Conservation (phyloP, 202 grass and related monocot genomes). For the Dendrocalamus latiflorus region DNA sequence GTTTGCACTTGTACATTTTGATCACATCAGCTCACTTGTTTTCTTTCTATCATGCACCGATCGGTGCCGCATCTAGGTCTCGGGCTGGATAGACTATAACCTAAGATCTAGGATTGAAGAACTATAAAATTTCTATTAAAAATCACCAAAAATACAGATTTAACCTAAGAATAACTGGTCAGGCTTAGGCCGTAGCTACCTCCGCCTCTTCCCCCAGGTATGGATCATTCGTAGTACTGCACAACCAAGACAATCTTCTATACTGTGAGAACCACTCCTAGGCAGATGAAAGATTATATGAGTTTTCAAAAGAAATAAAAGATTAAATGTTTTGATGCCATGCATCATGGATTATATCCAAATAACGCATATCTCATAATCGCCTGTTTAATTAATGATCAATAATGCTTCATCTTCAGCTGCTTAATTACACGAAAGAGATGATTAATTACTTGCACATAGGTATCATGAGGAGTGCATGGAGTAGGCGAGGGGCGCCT, state of each 20-base stretch:
- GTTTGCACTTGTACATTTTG: neutral
- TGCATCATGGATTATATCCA: neutral
- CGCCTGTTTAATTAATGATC: too few species aligned
- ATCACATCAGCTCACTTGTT: neutral
- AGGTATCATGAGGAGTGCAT: neutral
- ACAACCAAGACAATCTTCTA: neutral
- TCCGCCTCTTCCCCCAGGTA: too few species aligned
- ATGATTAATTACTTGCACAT: conserved; percentile 11
- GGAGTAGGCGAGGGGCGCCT: conserved; percentile 32
- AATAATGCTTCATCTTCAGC: neutral
- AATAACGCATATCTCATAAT: neutral
- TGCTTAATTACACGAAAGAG: neutral
- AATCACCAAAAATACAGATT: too few species aligned
- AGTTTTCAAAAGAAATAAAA: too few species aligned
- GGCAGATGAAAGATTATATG: too few species aligned
- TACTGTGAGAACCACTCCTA: neutral
- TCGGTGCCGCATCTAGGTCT: too few species aligned
- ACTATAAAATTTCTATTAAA: too few species aligned
- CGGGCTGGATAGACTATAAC: too few species aligned
- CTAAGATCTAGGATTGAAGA: too few species aligned
- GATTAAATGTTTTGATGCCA: neutral
- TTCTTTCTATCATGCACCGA: too few species aligned
- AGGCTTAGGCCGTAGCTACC: too few species aligned
- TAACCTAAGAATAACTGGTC: too few species aligned
- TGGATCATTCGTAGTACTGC: neutral